Percentiles rank a stretch among this genome's conserved stretches.
phyloP scores from a whole-genome alignment of 2,329 filamentous ascomycete species.

The Penicillium frequentans region DNA sequence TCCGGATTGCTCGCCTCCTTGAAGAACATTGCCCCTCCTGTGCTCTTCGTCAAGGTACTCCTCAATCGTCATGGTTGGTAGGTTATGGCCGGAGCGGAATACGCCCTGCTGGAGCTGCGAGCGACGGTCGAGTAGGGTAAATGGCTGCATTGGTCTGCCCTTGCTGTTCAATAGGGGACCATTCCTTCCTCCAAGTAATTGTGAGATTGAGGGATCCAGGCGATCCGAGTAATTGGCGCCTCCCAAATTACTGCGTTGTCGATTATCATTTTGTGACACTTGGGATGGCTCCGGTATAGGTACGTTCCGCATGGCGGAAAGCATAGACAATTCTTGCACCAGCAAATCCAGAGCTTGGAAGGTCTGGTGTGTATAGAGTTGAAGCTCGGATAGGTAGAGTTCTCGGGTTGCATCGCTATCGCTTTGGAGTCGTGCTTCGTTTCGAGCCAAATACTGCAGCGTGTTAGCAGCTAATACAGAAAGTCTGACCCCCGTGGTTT shows the following conservation, averaged over 20 bases:
- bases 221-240: slow-evolving; percentile 67
- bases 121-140: slow-evolving; percentile 78
- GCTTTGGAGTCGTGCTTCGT: slow-evolving; percentile 62
- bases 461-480: slow-evolving; percentile 24
- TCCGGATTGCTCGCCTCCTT: slow-evolving; percentile 70
- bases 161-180: slow-evolving; percentile 75
- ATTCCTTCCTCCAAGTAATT: slow-evolving; percentile 48
- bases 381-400: slow-evolving; percentile 73
- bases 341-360: slow-evolving; percentile 88
- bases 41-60: slow-evolving; percentile 95
- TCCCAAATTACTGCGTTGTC: slow-evolving; percentile 50
- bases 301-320: slow-evolving; percentile 66
- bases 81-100: slow-evolving; percentile 85
- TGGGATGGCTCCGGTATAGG: slow-evolving; percentile 46
- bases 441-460: slow-evolving; percentile 57
- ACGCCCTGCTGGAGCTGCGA: slow-evolving; percentile 76
- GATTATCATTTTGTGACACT: slow-evolving; percentile 35
- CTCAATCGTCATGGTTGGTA: slow-evolving; percentile 97
- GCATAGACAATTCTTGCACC: slow-evolving; percentile 78
- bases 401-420: slow-evolving; percentile 85
- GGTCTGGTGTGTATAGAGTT: slow-evolving; percentile 72
- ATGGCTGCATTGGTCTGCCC: slow-evolving; percentile 86
- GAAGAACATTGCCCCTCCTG: slow-evolving; percentile 80
- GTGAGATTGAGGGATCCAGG: slow-evolving; percentile 65
- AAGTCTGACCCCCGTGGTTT: slow-evolving; percentile 24